Evolutionary conservation across 352 stramenopile species (phyloP).

Genomic region (Phytophthora cryptogea): DNA sequence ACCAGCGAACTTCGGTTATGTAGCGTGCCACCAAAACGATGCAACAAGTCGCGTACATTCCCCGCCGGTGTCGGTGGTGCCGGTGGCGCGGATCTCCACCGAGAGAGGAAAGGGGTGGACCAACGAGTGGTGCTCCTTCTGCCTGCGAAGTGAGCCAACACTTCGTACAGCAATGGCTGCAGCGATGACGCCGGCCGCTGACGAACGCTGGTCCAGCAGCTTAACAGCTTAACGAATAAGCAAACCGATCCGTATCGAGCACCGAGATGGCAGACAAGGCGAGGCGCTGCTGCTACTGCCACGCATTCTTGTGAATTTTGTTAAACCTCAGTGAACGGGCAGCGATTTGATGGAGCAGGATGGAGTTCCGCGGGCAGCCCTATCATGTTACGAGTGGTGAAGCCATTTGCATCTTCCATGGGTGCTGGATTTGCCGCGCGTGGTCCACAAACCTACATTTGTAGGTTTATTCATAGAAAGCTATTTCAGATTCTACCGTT

Average conservation of each 20-base stretch:
- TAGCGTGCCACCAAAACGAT: background rate
- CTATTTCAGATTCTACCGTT: slow-evolving; percentile 10
- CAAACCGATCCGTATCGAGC: background rate
- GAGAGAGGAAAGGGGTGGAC: slow-evolving; percentile 7
- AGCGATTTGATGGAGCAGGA: slow-evolving; percentile 14
- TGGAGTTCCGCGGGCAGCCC: background rate
- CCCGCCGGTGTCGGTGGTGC: slow-evolving; percentile 9
- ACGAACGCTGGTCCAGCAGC: background rate
- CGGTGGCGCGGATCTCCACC: slow-evolving; percentile 2
- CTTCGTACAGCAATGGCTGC: background rate
- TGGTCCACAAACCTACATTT: slow-evolving; percentile 2
- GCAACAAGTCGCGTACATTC: background rate
- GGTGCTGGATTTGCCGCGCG: background rate
- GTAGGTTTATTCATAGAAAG: background rate
- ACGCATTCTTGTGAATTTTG: background rate
- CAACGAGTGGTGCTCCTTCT: slow-evolving; percentile 25
- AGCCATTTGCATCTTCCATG: slow-evolving; percentile 22
- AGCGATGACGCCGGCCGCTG: background rate
- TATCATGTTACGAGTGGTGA: slow-evolving; percentile 2
- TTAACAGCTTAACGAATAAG: background rate
- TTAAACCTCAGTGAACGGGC: background rate
- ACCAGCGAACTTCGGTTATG: background rate
- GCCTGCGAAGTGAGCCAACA: slow-evolving; percentile 11
- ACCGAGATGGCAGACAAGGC: slow-evolving; percentile 36
- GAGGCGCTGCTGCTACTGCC: background rate